Base-by-base conservation (phyloP, 2,329 filamentous ascomycete genomes). In the Hypoxylon sp. region DNA sequence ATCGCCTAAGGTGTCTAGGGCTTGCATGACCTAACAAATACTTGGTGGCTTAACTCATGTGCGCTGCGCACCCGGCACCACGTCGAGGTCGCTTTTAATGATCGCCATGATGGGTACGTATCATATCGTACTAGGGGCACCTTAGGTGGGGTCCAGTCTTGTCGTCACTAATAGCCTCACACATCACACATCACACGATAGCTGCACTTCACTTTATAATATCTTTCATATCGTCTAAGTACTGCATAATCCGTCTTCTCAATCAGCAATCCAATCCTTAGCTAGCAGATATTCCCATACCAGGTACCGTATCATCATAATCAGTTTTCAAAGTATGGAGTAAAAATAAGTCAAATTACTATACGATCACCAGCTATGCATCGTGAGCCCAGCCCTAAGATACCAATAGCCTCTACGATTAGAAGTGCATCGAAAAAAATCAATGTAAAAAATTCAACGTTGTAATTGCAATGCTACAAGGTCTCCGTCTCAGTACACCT, bases 1-100 rank as follows among this genome's bases (percentile, higher is more conserved):
- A 65, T 74, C 71, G 71, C 64, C 72, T 68, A 67, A 17, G 22
- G 44, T 55, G 48, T 59, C 69, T 74, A 74, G 72, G 72, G 72
- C 70, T 73, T 68, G 55, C 61, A 70, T 69, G 48, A 74, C 72
- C 72, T 74, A 74, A 60, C 44, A 53, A 53, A 57, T 41, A 41
- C 19, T 41, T 19, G n/a, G n/a, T 4, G n/a, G 24, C 24, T 26
- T 26, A 7, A 26, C 24, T 4, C 4, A 10, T 41, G 37, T 41
- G n/a, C n/a, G 8, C n/a, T 3, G n/a, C 19, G 17, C 17, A 41
- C 17, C 32, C 32, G 32, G n/a, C n/a, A 34, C 13, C 13, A 34
- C 4, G 11, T 34, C 24, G 7, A 4, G 24, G 24, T 4, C 24
- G 24, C 7, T 7, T 26, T 11, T 34, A 34, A 4, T 39, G 34